Conservation (phyloP, 805 yeast species). For the Wickerhamiella galacta region DNA sequence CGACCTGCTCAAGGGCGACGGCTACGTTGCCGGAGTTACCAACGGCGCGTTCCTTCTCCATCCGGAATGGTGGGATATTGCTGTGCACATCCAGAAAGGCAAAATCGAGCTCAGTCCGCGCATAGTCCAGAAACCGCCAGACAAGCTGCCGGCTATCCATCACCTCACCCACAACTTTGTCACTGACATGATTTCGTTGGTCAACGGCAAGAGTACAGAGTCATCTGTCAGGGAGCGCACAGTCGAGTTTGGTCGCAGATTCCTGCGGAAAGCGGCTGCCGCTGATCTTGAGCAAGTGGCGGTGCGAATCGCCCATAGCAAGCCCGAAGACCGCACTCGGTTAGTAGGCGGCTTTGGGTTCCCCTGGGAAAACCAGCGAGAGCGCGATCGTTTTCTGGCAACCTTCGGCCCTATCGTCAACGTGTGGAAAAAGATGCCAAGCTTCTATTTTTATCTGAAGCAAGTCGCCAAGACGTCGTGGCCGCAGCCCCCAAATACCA, state of each 20-base stretch:
- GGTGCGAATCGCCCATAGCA: not conserved
- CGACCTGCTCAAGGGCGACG: conserved; percentile 30
- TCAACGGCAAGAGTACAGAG: conserved; percentile 4
- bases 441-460: conserved; percentile 13
- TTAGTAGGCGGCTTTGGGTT: conserved; percentile 19
- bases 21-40: conserved; percentile 42
- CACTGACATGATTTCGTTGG: not conserved
- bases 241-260: conserved; percentile 1
- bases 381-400: conserved; percentile 12
- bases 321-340: not conserved
- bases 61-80: conserved; percentile 38
- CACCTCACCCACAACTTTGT: conserved; percentile 3
- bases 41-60: conserved; percentile 42
- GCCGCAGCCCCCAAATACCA: conserved; percentile 12
- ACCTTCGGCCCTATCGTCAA: conserved; percentile 16
- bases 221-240: conserved; percentile 4
- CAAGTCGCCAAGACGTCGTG: conserved; percentile 2
- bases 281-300: conserved; percentile 5
- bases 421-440: conserved; percentile 18
- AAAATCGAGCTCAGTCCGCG: conserved; percentile 18
- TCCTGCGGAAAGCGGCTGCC: conserved; percentile 5
- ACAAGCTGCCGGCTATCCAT: conserved; percentile 4
- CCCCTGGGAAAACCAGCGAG: conserved; percentile 17
- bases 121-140: conserved; percentile 4
- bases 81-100: conserved; percentile 35